Percentiles rank a stretch among this genome's conserved stretches.
Conservation (phyloP, 192 early-diverging fungal genomes). For the Ambispora gerdemannii region DNA sequence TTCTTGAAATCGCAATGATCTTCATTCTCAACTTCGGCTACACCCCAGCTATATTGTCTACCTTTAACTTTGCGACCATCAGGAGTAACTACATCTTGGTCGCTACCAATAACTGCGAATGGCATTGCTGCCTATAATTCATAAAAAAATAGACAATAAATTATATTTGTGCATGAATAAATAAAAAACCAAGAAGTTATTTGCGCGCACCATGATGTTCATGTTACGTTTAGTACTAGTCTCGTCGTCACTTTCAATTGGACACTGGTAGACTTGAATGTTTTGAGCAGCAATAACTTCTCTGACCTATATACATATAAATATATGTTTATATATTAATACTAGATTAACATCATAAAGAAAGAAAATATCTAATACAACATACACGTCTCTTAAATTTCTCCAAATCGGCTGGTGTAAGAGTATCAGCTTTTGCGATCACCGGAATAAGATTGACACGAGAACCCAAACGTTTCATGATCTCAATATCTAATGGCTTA, state of each 20-base stretch:
- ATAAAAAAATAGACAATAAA: slow-evolving; percentile 11
- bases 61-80: slow-evolving; percentile 92
- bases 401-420: slow-evolving; percentile 86
- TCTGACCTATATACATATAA: slow-evolving; percentile 55
- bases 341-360: slow-evolving; percentile 13
- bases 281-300: slow-evolving; percentile 90
- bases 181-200: slow-evolving; percentile 9
- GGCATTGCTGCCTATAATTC: slow-evolving; percentile 74
- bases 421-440: slow-evolving; percentile 97
- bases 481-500: slow-evolving; percentile 91
- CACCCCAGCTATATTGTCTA: slow-evolving; percentile 97
- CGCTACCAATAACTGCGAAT: slow-evolving; percentile 92
- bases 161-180: slow-evolving; percentile 5
- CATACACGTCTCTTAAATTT: slow-evolving; percentile 93
- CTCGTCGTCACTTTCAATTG: slow-evolving; percentile 88
- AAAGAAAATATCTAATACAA: neutral
- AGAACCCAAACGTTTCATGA: slow-evolving; percentile 95
- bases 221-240: slow-evolving; percentile 71
- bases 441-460: slow-evolving; percentile 98
- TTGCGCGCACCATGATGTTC: slow-evolving; percentile 63
- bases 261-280: slow-evolving; percentile 88
- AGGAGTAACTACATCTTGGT: slow-evolving; percentile 74
- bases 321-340: neutral
- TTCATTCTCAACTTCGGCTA: slow-evolving; percentile 99
- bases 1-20: slow-evolving; percentile 98